Evolutionary conservation across 2,329 filamentous ascomycete species (phyloP).

Genomic region (Tolypocladium tundrense): DNA sequence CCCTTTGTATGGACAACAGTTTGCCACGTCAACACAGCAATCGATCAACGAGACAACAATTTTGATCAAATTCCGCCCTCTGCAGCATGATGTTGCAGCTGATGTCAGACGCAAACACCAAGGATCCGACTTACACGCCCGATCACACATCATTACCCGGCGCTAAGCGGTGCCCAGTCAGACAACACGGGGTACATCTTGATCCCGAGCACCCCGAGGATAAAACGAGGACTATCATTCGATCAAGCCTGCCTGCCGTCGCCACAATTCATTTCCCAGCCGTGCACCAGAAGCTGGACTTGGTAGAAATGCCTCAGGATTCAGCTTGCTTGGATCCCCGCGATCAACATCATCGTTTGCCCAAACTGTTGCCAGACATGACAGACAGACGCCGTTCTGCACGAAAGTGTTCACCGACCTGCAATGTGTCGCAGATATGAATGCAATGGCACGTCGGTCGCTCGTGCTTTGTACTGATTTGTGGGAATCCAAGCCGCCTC

Average conservation of each 20-base stretch:
- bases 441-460: neutral
- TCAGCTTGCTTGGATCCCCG: neutral
- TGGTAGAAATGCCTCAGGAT: neutral
- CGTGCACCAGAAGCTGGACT: neutral
- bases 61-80: neutral
- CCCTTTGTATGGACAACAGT: neutral
- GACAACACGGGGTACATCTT: neutral
- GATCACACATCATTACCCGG: neutral
- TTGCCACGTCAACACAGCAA: neutral
- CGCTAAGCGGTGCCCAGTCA: neutral
- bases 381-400: neutral
- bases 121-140: neutral
- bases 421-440: neutral
- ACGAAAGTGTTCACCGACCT: neutral
- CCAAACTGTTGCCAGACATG: neutral
- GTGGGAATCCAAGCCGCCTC: too few species aligned
- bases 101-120: neutral
- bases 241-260: neutral
- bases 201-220: neutral
- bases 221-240: neutral
- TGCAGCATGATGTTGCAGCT: neutral
- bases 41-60: neutral
- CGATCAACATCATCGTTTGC: neutral
- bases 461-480: too few species aligned
- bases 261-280: neutral